phyloP scores from a whole-genome alignment of 1,284 basidiomycete genomes.

The Malassezia globosa region DNA sequence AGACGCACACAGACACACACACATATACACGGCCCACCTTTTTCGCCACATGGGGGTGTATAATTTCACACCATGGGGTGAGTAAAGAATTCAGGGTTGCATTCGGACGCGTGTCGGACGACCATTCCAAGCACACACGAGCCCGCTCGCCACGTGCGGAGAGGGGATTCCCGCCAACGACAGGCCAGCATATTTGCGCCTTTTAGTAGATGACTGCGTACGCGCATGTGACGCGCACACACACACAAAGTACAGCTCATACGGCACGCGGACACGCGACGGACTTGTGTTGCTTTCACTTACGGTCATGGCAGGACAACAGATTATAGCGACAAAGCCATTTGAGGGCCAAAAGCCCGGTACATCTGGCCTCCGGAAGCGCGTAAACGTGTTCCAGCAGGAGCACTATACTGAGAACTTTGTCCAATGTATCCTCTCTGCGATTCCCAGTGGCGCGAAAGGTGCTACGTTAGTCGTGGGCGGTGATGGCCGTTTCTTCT shows the following conservation, averaged over 20 bases:
- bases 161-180: no score
- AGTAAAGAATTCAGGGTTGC: no score
- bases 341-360: constrained; percentile 47
- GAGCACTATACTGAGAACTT: constrained; percentile 99
- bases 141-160: no score
- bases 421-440: constrained; percentile 82
- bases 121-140: no score
- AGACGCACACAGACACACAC: no score
- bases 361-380: constrained; percentile 44
- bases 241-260: neutral
- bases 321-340: constrained; percentile 36
- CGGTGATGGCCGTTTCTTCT: constrained; percentile 91
- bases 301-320: neutral
- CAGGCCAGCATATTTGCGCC: no score
- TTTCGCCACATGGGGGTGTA: no score
- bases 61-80: no score
- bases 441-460: constrained; percentile 63
- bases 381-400: constrained; percentile 47
- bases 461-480: constrained; percentile 80
- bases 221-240: neutral
- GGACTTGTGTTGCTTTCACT: neutral
- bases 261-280: neutral
- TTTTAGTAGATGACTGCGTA: no score
- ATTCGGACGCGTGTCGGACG: no score
- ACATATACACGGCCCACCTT: no score